Evolutionary conservation across 139 green algal species (phyloP), one percentile per base, ranked within the genome.

Genomic region (Astrephomene gubernaculifera): DNA sequence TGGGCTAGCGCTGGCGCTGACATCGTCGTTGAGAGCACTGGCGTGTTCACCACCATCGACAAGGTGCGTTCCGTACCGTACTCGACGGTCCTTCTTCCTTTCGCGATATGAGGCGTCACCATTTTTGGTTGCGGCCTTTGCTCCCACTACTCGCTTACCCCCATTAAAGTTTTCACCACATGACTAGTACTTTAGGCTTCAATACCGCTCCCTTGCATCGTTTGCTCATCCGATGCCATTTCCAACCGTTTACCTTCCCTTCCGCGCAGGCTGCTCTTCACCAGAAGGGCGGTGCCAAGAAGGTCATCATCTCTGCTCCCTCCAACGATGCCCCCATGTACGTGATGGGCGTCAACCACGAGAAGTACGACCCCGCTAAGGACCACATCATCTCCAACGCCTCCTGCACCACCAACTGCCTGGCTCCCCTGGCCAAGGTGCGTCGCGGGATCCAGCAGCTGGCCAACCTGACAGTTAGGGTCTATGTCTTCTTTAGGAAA

Each of bases 391-490:
- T 98, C 21, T 97, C 94, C 84, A 98, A 98, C 87, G 97, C 97
- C 64, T 97, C 92, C 1, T 99, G 97, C 94, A 99, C 97, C 71
- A 99, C 97, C 88, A 99, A 99, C 94, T 99, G 96, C 92, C 93
- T 99, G 71, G 97, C 96, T 8, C 97, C 97, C 31, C 84, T 99
- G n/a, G 96, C 95, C 71, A 98, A 98, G 93, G 94, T 97, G 53
- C 39, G 70, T 24, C 38, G n/a, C n/a, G n/a, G n/a, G n/a, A n/a
- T n/a, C n/a, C n/a, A n/a, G n/a, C n/a, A n/a, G n/a, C n/a, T n/a
- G n/a, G n/a, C n/a, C n/a, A n/a, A n/a, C n/a, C n/a, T n/a, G n/a
- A n/a, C n/a, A n/a, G n/a, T n/a, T n/a, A n/a, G n/a, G n/a, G n/a
- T n/a, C n/a, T n/a, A n/a, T n/a, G n/a, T n/a, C n/a, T n/a, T n/a